Conservation (phyloP, 169 alveolate genomes). For the Plasmodium sp. region DNA sequence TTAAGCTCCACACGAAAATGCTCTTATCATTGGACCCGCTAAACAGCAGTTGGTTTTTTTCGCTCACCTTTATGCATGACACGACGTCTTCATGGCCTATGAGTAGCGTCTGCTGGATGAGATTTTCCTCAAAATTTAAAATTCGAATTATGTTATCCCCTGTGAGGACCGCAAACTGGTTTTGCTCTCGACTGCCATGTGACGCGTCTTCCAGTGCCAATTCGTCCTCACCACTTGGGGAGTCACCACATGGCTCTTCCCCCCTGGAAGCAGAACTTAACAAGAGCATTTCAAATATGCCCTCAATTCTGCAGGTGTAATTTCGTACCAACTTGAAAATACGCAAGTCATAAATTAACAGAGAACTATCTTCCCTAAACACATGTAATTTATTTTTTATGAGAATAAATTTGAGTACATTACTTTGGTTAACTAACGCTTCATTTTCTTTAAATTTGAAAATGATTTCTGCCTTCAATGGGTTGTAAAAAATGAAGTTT, state of each 20-base stretch:
- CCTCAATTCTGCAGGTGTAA: constrained; percentile 58
- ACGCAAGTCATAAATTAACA: constrained; percentile 54
- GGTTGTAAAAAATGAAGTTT: constrained; percentile 48
- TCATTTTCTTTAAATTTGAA: constrained; percentile 49
- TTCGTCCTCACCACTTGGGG: constrained; percentile 2
- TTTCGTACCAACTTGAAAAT: constrained; percentile 15
- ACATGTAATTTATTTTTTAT: constrained; percentile 42
- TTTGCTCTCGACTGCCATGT: neutral
- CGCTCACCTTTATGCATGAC: constrained; percentile 35
- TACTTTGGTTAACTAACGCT: constrained; percentile 25
- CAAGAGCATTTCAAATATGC: constrained; percentile 67
- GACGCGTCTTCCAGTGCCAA: neutral
- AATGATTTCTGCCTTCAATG: constrained; percentile 43
- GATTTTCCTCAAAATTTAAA: constrained; percentile 39
- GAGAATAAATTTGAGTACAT: constrained; percentile 41
- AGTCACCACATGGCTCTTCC: neutral
- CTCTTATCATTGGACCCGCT: constrained; percentile 75
- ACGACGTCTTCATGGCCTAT: constrained; percentile 75
- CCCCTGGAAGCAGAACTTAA: constrained; percentile 12
- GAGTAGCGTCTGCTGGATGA: constrained; percentile 39
- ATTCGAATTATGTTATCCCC: constrained; percentile 71
- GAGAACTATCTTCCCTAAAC: constrained; percentile 70
- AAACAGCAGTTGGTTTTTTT: constrained; percentile 32
- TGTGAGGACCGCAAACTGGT: constrained; percentile 14
- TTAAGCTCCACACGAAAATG: constrained; percentile 67